Evolutionary conservation across 176 grass and related monocot species (phyloP).

Genomic region (Triticum dicoccoides): DNA sequence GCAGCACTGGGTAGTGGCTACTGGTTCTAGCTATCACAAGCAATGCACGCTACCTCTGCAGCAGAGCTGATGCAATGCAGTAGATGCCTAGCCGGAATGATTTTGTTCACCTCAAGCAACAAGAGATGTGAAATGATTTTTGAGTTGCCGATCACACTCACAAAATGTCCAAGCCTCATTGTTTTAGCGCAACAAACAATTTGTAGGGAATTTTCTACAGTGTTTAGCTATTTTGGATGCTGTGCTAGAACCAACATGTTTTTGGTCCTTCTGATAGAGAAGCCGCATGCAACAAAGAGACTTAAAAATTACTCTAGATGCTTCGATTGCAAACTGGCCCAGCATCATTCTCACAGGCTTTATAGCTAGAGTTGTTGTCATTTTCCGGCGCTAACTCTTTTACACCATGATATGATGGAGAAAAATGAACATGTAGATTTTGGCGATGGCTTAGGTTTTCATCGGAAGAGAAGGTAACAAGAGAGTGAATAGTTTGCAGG

Average conservation of each 20-base stretch:
- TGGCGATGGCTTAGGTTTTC: background rate
- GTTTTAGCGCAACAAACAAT: background rate
- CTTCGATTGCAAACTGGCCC: no score
- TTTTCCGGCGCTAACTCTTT: background rate
- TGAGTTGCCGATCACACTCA: background rate
- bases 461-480: background rate
- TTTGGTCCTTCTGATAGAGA: background rate
- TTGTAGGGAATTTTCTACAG: background rate
- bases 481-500: no score
- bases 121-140: constrained; percentile 23
- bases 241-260: background rate
- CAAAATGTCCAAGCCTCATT: background rate
- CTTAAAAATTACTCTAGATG: no score
- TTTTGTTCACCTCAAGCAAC: background rate
- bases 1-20: background rate
- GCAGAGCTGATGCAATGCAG: background rate
- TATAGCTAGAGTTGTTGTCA: background rate
- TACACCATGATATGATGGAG: background rate
- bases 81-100: background rate
- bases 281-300: background rate
- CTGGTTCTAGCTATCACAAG: background rate
- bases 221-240: background rate
- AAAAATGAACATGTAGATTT: background rate
- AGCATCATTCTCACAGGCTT: no score
- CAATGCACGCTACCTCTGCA: background rate